Conservation (phyloP, 2,329 filamentous ascomycete species). For the Talaromyces sp. region DNA sequence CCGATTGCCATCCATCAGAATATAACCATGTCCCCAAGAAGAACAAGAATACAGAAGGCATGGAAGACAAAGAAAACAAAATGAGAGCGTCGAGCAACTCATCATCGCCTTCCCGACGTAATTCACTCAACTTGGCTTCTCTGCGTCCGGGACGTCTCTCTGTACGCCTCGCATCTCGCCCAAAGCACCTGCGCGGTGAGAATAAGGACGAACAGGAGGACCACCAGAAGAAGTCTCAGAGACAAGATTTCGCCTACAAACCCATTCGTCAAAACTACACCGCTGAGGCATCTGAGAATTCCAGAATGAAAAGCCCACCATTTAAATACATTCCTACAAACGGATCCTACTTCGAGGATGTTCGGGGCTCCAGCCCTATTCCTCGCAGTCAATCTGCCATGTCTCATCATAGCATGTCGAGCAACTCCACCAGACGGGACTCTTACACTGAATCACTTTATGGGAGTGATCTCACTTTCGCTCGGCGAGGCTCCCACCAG, state of each 20-base stretch:
- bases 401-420: slow-evolving; percentile 8
- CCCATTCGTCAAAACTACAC: slow-evolving; percentile 37
- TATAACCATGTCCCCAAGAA: not conserved
- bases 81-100: slow-evolving; percentile 3
- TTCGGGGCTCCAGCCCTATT: slow-evolving; percentile 1
- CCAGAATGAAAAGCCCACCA: slow-evolving; percentile 16
- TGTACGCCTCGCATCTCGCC: slow-evolving; percentile 29
- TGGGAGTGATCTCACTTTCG: not conserved
- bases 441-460: slow-evolving; percentile 15
- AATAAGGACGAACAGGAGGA: slow-evolving; percentile 7
- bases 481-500: slow-evolving; percentile 1
- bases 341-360: slow-evolving; percentile 28
- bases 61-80: slow-evolving; percentile 15
- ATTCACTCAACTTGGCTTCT: slow-evolving; percentile 24
- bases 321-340: slow-evolving; percentile 39
- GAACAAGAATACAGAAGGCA: not conserved
- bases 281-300: slow-evolving; percentile 30
- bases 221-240: slow-evolving; percentile 12
- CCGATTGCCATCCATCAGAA: slow-evolving; percentile 18
- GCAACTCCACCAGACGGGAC: slow-evolving; percentile 8
- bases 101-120: slow-evolving; percentile 13
- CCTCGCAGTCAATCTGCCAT: slow-evolving; percentile 22
- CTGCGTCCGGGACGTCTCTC: slow-evolving; percentile 33
- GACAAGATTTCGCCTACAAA: slow-evolving; percentile 36
- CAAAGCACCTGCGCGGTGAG: slow-evolving; percentile 19